phyloP scores from a whole-genome alignment of 768 basidiomycete genomes.

The Kwoniella botswanensis region DNA sequence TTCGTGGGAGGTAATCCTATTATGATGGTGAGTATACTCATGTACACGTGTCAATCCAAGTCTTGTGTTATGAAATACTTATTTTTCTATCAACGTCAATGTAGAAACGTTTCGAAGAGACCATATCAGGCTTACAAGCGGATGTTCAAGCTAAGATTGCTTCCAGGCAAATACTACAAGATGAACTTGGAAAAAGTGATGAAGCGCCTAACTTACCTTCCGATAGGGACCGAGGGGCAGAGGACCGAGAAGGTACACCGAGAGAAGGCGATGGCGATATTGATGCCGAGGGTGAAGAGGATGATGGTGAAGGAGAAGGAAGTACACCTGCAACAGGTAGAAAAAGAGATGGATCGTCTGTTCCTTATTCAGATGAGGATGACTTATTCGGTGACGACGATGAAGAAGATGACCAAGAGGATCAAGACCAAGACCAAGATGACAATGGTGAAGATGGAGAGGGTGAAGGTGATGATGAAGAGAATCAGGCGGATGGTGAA shows the following conservation, averaged over 20 bases:
- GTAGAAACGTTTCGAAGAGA: slow-evolving; percentile 55
- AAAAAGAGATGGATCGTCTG: slow-evolving; percentile 16
- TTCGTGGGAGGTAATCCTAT: slow-evolving; percentile 51
- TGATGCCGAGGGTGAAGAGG: slow-evolving; percentile 20
- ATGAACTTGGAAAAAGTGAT: slow-evolving; percentile 40
- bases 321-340: slow-evolving; percentile 19
- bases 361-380: slow-evolving; percentile 23
- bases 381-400: slow-evolving; percentile 30
- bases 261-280: slow-evolving; percentile 15
- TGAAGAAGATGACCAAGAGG: slow-evolving; percentile 25
- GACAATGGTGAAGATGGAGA: slow-evolving; percentile 27
- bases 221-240: not conserved
- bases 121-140: slow-evolving; percentile 44
- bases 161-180: slow-evolving; percentile 38
- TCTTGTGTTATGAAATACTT: not conserved
- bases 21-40: slow-evolving; percentile 43
- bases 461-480: slow-evolving; percentile 26
- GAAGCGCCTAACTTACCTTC: slow-evolving; percentile 16
- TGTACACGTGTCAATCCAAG: not conserved
- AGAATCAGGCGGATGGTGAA: slow-evolving; percentile 7
- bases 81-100: not conserved
- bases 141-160: slow-evolving; percentile 46
- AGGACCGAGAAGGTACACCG: not conserved
- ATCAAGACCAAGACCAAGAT: slow-evolving; percentile 21
- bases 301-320: slow-evolving; percentile 20